Conservation (phyloP, 2,329 filamentous ascomycete genomes). For the Apiospora aurea region DNA sequence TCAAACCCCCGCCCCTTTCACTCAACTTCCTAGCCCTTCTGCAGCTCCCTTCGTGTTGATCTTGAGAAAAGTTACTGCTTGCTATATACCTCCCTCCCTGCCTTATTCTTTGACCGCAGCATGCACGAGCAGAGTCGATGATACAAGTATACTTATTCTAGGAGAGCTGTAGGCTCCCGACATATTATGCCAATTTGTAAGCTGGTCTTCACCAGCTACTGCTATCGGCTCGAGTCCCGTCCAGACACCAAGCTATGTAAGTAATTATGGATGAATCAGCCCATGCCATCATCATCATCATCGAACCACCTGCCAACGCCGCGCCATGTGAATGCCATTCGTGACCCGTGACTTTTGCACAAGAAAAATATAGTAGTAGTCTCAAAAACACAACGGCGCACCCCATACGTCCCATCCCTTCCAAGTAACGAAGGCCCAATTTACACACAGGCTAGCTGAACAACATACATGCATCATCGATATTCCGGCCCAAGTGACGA, state of each 20-base stretch:
- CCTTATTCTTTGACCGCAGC: neutral
- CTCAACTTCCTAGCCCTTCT: neutral
- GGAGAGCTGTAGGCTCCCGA: neutral
- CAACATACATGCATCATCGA: neutral
- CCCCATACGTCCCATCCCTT: neutral
- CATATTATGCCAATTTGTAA: neutral
- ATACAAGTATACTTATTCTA: neutral
- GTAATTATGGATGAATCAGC: neutral
- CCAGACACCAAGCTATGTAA: neutral
- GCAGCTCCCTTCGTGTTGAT: neutral
- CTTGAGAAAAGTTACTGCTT: neutral
- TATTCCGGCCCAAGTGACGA: neutral
- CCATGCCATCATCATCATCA: slow-evolving; percentile 20
- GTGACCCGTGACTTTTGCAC: neutral
- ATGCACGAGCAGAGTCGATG: neutral
- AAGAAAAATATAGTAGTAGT: neutral
- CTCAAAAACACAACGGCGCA: neutral
- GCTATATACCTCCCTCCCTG: neutral
- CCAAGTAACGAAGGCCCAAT: neutral
- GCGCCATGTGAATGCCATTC: slow-evolving; percentile 13
- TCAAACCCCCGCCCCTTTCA: neutral
- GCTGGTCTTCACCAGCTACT: neutral
- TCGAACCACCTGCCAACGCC: slow-evolving; percentile 16
- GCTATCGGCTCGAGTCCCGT: neutral
- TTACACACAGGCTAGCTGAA: neutral